Evolutionary conservation across 2,329 filamentous ascomycete species (phyloP).

Genomic region (Capronia epimyces): DNA sequence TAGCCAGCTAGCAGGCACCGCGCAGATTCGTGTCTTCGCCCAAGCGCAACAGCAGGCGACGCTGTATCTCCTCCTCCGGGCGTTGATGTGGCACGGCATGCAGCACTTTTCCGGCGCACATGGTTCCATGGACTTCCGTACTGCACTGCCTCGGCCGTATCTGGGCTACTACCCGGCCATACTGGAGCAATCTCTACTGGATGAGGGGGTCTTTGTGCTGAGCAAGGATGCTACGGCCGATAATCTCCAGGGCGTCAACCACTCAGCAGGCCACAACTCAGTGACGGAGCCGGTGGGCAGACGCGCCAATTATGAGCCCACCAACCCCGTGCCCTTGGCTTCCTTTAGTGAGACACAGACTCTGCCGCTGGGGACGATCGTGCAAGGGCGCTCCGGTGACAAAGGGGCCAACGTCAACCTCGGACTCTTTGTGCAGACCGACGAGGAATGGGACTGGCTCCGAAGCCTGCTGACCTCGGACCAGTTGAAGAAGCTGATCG

Average conservation of each 20-base stretch:
- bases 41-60: slow-evolving; percentile 31
- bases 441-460: slow-evolving; percentile 44
- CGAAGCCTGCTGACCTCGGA: slow-evolving; percentile 23
- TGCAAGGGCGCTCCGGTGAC: slow-evolving; percentile 39
- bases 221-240: slow-evolving; percentile 15
- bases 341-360: slow-evolving; percentile 29
- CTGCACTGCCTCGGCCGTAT: slow-evolving; percentile 37
- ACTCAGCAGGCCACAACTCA: slow-evolving; percentile 3
- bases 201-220: slow-evolving; percentile 30
- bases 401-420: slow-evolving; percentile 45
- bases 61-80: background rate
- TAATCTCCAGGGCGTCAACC: slow-evolving; percentile 3
- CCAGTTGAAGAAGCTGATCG: slow-evolving; percentile 19
- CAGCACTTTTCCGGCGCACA: slow-evolving; percentile 39
- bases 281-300: slow-evolving; percentile 19
- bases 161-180: slow-evolving; percentile 41
- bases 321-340: slow-evolving; percentile 13
- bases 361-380: slow-evolving; percentile 34
- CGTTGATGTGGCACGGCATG: slow-evolving; percentile 24
- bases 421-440: slow-evolving; percentile 42
- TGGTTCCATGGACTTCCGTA: slow-evolving; percentile 39
- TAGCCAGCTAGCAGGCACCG: slow-evolving; percentile 40
- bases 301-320: slow-evolving; percentile 23
- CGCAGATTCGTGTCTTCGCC: slow-evolving; percentile 42
- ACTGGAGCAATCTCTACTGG: slow-evolving; percentile 28